A percentile compares a stretch with the other conserved stretches of the same genome.
Evolutionary conservation across 495 filamentous ascomycete species (phyloP).

Genomic region (Penicillium salamii): DNA sequence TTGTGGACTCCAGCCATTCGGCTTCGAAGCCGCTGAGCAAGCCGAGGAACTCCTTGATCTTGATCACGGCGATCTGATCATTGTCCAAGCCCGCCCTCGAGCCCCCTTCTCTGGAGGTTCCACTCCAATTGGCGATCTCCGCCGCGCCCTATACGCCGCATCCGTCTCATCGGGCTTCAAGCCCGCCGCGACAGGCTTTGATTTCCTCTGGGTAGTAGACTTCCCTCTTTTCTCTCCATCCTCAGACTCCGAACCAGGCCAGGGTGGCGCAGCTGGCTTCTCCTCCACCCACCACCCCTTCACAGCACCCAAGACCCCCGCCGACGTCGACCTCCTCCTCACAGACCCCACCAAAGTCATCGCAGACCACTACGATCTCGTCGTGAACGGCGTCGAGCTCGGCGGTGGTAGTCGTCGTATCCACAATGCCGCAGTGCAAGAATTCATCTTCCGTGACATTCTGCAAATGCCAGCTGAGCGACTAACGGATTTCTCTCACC

Average conservation of each 20-base stretch:
- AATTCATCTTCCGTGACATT: slow-evolving; percentile 80
- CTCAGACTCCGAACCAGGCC: slow-evolving; percentile 69
- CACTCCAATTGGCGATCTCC: slow-evolving; percentile 75
- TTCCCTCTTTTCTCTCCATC: slow-evolving; percentile 88
- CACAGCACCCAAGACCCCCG: slow-evolving; percentile 72
- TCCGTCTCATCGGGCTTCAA: slow-evolving; percentile 61
- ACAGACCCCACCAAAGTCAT: slow-evolving; percentile 67
- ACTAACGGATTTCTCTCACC: slow-evolving; percentile 74
- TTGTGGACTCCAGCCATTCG: slow-evolving; percentile 69
- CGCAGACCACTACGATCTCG: slow-evolving; percentile 90
- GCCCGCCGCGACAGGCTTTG: slow-evolving; percentile 51
- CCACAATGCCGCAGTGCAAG: slow-evolving; percentile 79
- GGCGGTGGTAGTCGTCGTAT: slow-evolving; percentile 93
- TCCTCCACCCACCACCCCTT: slow-evolving; percentile 94
- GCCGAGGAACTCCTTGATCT: slow-evolving; percentile 51
- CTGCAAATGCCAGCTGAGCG: slow-evolving; percentile 62
- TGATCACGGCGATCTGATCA: slow-evolving; percentile 70
- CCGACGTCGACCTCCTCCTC: slow-evolving; percentile 72
- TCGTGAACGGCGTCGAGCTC: slow-evolving; percentile 92
- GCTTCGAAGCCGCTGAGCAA: slow-evolving; percentile 66
- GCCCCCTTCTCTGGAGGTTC: slow-evolving; percentile 60
- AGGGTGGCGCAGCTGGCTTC: slow-evolving; percentile 76
- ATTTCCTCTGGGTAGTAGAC: slow-evolving; percentile 78
- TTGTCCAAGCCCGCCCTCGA: slow-evolving; percentile 73
- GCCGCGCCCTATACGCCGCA: slow-evolving; percentile 64